Base-by-base conservation (phyloP, 495 filamentous ascomycete genomes). In the Thozetella sp. region DNA sequence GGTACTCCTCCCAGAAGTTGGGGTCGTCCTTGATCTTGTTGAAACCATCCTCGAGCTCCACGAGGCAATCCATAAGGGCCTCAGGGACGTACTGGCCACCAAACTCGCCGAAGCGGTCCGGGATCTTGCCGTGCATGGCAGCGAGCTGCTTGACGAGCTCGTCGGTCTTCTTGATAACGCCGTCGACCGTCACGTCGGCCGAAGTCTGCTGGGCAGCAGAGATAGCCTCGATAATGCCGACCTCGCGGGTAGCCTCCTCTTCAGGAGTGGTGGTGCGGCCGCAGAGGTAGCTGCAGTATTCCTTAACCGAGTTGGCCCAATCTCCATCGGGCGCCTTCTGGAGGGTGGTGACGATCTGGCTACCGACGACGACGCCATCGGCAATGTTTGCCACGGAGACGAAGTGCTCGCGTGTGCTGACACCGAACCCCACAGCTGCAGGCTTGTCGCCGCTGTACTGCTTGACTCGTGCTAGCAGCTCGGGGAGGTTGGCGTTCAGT, bases 81-180 rank as follows among this genome's bases (percentile, higher is more conserved):
- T 99, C 95, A 1, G 95, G 96, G 0, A 99, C 94, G 67, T 98
- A 99, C 72, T 98, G 95, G n/a, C 95, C 95, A 64, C 95, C 95
- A 63, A 97, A 99, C 72, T 97, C 91, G 58, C 95, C 95, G 67
- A 99, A 99, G 15, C 94, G 88, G 54, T 91, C 85, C 2, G 94
- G 93, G 27, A 90, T 78, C 56, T 84, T 83, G 73, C 77, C 71
- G 62, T 81, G 77, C 45, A 81, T 73, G 6, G 75, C 73, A 0
- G 74, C 63, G 22, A 82, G 72, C 65, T 82, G 76, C 6, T 69
- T 64, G 25, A 81, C 74, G 19, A 83, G 72, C 37, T 74, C 74
- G 54, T 76, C 78, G 50, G 75, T 67, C 27, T 74, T 64, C 26
- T 46, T 86, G 57, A 75, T 60, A 25, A 72, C 63, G 25, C 20